phyloP scores from a whole-genome alignment of 768 basidiomycete genomes.

The Suillus subluteus region DNA sequence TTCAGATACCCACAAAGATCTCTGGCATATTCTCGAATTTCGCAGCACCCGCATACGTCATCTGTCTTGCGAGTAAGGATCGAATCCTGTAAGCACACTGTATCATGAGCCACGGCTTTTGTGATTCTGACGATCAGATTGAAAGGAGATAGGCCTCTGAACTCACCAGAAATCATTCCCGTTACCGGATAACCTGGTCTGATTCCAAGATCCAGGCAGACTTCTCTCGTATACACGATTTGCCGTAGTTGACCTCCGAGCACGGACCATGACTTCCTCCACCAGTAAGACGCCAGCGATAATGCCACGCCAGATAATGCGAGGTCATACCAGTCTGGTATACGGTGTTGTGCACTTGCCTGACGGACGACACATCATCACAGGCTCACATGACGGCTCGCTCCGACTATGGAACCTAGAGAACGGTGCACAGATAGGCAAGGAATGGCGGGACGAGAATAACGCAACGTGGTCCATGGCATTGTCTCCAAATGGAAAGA shows the following conservation, averaged over 20 bases:
- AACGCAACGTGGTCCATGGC: background rate
- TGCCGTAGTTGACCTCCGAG: background rate
- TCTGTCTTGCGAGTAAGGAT: too few relatives aligned
- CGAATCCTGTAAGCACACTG: too few relatives aligned
- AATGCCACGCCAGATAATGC: background rate
- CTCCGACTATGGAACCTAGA: background rate
- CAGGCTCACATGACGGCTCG: background rate
- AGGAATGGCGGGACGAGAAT: background rate
- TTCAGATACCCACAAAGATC: too few relatives aligned
- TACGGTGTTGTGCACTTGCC: background rate
- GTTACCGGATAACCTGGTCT: background rate
- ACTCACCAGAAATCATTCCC: background rate
- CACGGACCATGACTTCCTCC: background rate
- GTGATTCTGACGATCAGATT: too few relatives aligned
- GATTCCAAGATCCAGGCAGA: background rate
- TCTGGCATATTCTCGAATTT: too few relatives aligned
- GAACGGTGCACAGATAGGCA: background rate
- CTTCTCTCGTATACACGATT: background rate
- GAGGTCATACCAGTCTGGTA: background rate
- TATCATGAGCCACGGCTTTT: too few relatives aligned
- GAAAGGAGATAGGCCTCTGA: too few relatives aligned
- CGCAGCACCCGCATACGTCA: too few relatives aligned
- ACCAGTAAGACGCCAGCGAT: background rate
- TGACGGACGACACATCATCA: background rate
- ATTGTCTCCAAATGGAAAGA: background rate